These are phyloP conservation scores for Candida easanensis DNA, from an alignment of 805 yeast species.

Conservation along the genomic window DNA sequence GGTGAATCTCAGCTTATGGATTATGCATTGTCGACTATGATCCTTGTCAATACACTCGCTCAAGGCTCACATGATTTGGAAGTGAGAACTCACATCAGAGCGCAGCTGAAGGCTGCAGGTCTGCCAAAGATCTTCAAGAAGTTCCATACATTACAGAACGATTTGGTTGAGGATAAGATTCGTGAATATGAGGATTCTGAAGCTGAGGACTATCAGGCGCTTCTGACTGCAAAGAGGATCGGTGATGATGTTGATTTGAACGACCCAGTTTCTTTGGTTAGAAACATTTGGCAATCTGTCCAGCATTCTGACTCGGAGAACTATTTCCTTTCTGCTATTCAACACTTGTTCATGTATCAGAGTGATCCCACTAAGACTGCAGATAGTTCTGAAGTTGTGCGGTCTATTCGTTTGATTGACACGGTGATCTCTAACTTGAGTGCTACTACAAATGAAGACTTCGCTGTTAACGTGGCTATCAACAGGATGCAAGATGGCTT, in stretches of 20 bases:
- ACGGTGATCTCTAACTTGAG: constrained; percentile 64
- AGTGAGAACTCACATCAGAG: constrained; percentile 54
- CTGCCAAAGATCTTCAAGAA: constrained; percentile 48
- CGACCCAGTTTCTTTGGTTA: constrained; percentile 64
- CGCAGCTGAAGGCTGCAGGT: constrained; percentile 57
- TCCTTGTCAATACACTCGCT: constrained; percentile 65
- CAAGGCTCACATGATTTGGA: constrained; percentile 35
- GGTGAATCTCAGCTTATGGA: constrained; percentile 67
- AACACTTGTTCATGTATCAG: constrained; percentile 47
- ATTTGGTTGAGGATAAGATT: constrained; percentile 63
- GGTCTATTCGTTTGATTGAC: constrained; percentile 61
- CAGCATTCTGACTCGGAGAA: constrained; percentile 49
- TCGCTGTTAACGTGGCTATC: constrained; percentile 74
- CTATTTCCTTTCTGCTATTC: constrained; percentile 49
- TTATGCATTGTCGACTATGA: constrained; percentile 67
- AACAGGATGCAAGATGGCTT: constrained; percentile 68
- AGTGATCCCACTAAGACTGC: constrained; percentile 38
- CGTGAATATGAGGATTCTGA: constrained; percentile 55
- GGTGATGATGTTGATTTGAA: constrained; percentile 42
- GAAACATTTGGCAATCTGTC: constrained; percentile 59
- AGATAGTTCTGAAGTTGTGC: constrained; percentile 42
- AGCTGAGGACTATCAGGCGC: constrained; percentile 52
- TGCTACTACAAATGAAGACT: constrained; percentile 44
- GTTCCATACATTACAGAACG: constrained; percentile 52
- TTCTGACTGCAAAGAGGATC: constrained; percentile 33